A percentile compares a stretch with the other conserved stretches of the same genome.
Conservation (phyloP, 768 basidiomycete genomes). For the Podaxis sp. region DNA sequence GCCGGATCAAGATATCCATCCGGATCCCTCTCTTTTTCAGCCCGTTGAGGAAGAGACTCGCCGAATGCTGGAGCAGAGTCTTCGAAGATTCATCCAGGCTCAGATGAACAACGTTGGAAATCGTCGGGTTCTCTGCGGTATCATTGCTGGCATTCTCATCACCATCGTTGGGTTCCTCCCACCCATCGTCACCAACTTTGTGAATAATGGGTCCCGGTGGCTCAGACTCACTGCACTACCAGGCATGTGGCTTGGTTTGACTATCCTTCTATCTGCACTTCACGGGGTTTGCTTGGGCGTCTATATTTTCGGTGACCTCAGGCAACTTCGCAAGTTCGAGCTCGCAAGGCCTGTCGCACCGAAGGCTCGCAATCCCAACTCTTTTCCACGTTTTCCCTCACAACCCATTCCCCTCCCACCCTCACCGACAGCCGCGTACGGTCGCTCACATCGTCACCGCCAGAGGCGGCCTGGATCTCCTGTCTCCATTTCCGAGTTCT, state of each 20-base stretch:
- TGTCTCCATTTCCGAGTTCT: slow-evolving; percentile 5
- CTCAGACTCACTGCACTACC: slow-evolving; percentile 60
- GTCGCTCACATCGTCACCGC: slow-evolving; percentile 1
- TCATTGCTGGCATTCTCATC: slow-evolving; percentile 58
- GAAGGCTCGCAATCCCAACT: slow-evolving; percentile 30
- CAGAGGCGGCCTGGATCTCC: slow-evolving; percentile 1
- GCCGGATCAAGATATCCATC: slow-evolving; percentile 46
- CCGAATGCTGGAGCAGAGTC: slow-evolving; percentile 60
- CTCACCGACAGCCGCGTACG: neutral
- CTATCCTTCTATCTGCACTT: slow-evolving; percentile 58
- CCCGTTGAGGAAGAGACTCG: slow-evolving; percentile 59
- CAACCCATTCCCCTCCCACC: slow-evolving; percentile 5
- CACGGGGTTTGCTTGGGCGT: slow-evolving; percentile 78
- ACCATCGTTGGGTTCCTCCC: slow-evolving; percentile 46
- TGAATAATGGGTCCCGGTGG: slow-evolving; percentile 50
- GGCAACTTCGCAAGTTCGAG: slow-evolving; percentile 78
- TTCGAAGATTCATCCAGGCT: slow-evolving; percentile 65
- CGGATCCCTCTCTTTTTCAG: slow-evolving; percentile 64
- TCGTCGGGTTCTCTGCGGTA: slow-evolving; percentile 66
- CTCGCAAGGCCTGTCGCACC: slow-evolving; percentile 70
- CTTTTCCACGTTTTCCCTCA: neutral
- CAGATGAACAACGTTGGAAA: slow-evolving; percentile 75
- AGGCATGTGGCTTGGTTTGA: slow-evolving; percentile 70
- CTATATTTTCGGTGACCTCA: slow-evolving; percentile 76
- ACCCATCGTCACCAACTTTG: slow-evolving; percentile 49